Conservation (phyloP, 345 rosid genomes). For the Salix caprea region DNA sequence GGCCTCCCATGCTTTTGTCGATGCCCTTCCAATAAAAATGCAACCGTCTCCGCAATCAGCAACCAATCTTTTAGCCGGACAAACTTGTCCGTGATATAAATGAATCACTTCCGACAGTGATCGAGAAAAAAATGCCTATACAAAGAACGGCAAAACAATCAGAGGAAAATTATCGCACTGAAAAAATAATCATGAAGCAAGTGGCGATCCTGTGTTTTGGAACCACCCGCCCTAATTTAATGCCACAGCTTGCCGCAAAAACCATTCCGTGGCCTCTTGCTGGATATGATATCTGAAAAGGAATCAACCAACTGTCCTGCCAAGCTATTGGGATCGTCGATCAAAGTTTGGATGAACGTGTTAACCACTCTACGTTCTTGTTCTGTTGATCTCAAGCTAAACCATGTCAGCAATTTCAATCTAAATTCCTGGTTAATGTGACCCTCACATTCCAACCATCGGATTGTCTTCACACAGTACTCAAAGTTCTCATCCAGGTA, state of each 20-base stretch:
- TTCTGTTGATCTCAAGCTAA: conserved; percentile 72
- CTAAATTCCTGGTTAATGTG: conserved; percentile 73
- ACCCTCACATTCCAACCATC: conserved; percentile 82
- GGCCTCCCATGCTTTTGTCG: neutral
- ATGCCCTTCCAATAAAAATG: conserved; percentile 7
- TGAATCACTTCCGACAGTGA: conserved; percentile 27
- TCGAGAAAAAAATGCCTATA: conserved; percentile 35
- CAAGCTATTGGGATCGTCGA: conserved; percentile 82
- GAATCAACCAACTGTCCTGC: conserved; percentile 89
- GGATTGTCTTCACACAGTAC: conserved; percentile 71
- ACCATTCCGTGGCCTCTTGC: conserved; percentile 63
- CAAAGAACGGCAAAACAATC: conserved; percentile 32
- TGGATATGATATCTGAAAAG: conserved; percentile 67
- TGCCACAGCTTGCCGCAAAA: conserved; percentile 61
- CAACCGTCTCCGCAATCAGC: conserved; percentile 23
- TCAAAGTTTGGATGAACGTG: conserved; percentile 76
- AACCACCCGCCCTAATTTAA: conserved; percentile 25
- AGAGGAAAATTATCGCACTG: conserved; percentile 18
- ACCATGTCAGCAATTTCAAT: conserved; percentile 89
- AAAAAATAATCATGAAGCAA: conserved; percentile 32
- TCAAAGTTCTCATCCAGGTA: conserved; percentile 75
- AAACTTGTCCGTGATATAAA: conserved; percentile 22
- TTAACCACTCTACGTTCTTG: conserved; percentile 88
- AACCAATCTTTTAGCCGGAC: conserved; percentile 31
- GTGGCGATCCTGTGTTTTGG: conserved; percentile 19